These are phyloP conservation scores for Erysimum cheiranthoides DNA, from an alignment of 345 rosid species.

Conservation along the genomic window DNA sequence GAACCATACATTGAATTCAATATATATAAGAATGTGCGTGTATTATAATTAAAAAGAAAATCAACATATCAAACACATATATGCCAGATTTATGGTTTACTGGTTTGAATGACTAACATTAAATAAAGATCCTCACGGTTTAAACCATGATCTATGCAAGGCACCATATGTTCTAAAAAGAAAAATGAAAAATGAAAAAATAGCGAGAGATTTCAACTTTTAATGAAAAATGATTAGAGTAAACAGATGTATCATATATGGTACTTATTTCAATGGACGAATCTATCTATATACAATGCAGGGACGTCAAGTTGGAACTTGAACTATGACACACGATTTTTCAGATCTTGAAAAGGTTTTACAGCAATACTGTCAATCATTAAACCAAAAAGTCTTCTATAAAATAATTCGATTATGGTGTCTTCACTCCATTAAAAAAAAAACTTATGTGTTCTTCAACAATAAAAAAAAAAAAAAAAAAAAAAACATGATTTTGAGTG, in stretches of 20 bases:
- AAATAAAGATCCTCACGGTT: neutral
- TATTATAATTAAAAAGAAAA: no score
- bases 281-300: neutral
- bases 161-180: neutral
- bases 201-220: neutral
- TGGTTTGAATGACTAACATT: no score
- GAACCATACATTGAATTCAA: no score
- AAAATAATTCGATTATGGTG: neutral
- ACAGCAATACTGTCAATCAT: neutral
- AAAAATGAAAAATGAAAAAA: neutral
- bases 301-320: neutral
- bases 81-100: neutral
- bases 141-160: neutral
- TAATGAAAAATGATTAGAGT: neutral
- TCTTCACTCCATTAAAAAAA: neutral
- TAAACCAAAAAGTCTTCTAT: neutral
- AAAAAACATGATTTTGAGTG: slow-evolving; percentile 9
- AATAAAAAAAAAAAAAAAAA: no score
- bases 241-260: neutral
- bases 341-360: neutral
- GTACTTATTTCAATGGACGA: neutral
- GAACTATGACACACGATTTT: slow-evolving; percentile 1
- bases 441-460: neutral
- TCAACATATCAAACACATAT: neutral
- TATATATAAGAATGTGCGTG: no score